These are phyloP conservation scores for Saxophila tyrrhenica DNA, from an alignment of 495 filamentous ascomycete species.

Conservation along the genomic window DNA sequence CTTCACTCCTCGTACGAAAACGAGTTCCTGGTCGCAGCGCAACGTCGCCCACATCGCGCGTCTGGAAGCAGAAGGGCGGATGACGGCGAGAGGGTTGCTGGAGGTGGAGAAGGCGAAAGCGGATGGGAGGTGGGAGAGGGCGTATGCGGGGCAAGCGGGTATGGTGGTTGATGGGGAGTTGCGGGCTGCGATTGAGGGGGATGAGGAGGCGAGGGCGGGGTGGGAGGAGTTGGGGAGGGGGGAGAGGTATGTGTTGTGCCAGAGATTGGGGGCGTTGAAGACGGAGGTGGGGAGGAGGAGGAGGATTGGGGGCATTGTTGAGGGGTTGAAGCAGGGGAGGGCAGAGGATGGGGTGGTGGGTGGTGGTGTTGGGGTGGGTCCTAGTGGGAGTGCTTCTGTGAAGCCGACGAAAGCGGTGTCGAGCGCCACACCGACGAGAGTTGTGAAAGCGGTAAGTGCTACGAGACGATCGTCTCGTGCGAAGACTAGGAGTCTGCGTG, in stretches of 20 bases:
- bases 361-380: too few relatives aligned
- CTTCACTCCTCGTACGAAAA: not conserved
- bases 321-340: not conserved
- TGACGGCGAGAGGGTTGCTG: not conserved
- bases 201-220: not conserved
- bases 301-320: constrained; percentile 3
- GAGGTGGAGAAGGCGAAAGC: constrained; percentile 1
- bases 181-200: not conserved
- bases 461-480: not conserved
- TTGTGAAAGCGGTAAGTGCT: not conserved
- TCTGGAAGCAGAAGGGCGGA: not conserved
- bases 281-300: not conserved
- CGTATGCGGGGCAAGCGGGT: not conserved
- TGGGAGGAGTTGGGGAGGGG: not conserved
- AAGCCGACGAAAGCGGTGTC: not conserved
- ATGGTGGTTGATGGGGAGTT: too few relatives aligned
- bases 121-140: constrained; percentile 2
- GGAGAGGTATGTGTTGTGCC: not conserved
- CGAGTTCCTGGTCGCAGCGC: not conserved
- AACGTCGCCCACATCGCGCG: not conserved
- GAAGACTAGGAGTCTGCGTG: too few relatives aligned
- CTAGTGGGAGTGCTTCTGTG: not conserved
- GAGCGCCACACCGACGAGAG: not conserved
- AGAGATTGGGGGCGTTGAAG: not conserved
- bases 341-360: too few relatives aligned